phyloP scores from a whole-genome alignment of 164 flowering plant genomes.

The Dillenia suffruticosa region DNA sequence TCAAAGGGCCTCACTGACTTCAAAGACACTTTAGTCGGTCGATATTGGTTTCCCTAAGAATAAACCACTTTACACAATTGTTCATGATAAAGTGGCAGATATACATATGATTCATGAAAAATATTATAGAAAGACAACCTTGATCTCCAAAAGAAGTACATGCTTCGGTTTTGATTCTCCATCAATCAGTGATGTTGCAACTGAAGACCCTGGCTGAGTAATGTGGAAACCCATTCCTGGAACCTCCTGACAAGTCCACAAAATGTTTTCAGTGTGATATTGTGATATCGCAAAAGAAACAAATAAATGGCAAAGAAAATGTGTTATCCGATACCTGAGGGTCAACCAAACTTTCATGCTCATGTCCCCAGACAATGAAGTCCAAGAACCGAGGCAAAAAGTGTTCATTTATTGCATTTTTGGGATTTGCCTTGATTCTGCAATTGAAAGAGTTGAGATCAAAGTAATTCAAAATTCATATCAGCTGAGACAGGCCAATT shows the following conservation, averaged over 20 bases:
- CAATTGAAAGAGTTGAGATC: slow-evolving; percentile 11
- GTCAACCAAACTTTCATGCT: slow-evolving; percentile 94
- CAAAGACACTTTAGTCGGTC: slow-evolving; percentile 93
- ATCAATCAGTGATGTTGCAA: slow-evolving; percentile 95
- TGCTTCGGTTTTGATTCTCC: slow-evolving; percentile 99
- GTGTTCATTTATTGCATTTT: slow-evolving; percentile 98
- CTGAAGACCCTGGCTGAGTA: slow-evolving; percentile 98
- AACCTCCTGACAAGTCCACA: slow-evolving; percentile 63
- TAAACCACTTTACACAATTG: background rate
- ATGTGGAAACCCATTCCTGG: slow-evolving; percentile 99
- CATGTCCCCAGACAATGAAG: slow-evolving; percentile 98
- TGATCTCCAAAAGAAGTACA: slow-evolving; percentile 91
- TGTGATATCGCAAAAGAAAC: slow-evolving; percentile 11
- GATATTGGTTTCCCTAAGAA: slow-evolving; percentile 87
- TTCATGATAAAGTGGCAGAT: background rate
- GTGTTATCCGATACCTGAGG: slow-evolving; percentile 61
- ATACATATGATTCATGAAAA: background rate
- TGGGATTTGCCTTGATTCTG: slow-evolving; percentile 93
- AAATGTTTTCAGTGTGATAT: slow-evolving; percentile 16
- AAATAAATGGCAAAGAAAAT: slow-evolving; percentile 1
- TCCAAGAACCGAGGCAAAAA: slow-evolving; percentile 93
- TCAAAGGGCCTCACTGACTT: slow-evolving; percentile 91
- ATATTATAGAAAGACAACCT: slow-evolving; percentile 42
- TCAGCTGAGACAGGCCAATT: no score
- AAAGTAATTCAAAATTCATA: background rate